Evolutionary conservation across 2,329 filamentous ascomycete genomes (phyloP), one percentile per base, ranked within the genome.

Genomic region (Fusarium foetens): DNA sequence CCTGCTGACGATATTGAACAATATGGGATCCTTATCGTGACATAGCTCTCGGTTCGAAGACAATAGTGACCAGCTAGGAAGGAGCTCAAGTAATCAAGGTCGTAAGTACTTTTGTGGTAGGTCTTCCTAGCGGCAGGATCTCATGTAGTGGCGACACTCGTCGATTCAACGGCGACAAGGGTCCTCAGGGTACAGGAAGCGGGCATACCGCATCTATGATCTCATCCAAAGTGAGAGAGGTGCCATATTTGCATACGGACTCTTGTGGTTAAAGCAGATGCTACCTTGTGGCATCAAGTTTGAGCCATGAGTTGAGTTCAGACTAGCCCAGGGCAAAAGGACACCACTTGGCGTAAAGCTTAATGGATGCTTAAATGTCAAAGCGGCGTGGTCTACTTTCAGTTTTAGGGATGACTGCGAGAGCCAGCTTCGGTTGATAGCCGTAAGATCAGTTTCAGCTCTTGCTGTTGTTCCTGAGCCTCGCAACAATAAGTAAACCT

Each of bases 51-150:
- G 27, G 29, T 29, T 43, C 5, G 35, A 31, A n/a, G 43, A 25
- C 21, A 48, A 53, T 39, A 35, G 36, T 65, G 45, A 61, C 70
- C 35, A 58, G 67, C 64, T 76, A 70, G 72, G 70, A 76, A 75
- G 74, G 72, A 70, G 70, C 63, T 49, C 46, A 25, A 66, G 42
- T 38, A 43, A 31, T 41, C 35, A 43, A 53, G 36, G 54, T 51
- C 46, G 62, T 19, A 73, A 58, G 73, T 36, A 71, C 71, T 73
- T 73, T 76, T 75, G 72, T 52, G 45, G 36, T 11, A 33, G 25
- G 23, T 29, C 45, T 14, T 13, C 51, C 11, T 46, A 54, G 59
- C 35, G 38, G 33, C 45, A 35, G 52, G 31, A 66, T 62, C 51
- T 45, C 58, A 46, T 52, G 57, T 38, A 61, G 57, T 52, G 46